These are phyloP conservation scores for Diaporthe caulivora DNA, from an alignment of 2,329 filamentous ascomycete species.

Conservation along the genomic window DNA sequence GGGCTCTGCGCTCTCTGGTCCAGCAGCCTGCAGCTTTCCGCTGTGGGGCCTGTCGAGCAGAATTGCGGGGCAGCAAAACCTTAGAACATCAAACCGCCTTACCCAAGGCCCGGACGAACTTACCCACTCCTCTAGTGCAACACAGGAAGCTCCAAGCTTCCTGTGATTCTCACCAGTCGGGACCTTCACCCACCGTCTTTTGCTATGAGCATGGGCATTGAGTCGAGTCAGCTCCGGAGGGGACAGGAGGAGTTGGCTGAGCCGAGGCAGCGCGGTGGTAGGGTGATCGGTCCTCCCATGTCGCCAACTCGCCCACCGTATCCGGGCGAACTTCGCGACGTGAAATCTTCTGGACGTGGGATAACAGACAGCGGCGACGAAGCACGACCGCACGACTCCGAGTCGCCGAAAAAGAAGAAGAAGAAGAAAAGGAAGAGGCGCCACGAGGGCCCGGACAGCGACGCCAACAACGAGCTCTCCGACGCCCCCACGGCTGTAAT, in stretches of 20 bases:
- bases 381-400: neutral
- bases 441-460: constrained; percentile 4
- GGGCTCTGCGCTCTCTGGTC: neutral
- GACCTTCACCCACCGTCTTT: neutral
- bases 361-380: neutral
- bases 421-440: constrained; percentile 31
- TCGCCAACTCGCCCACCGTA: constrained; percentile 22
- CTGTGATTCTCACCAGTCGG: neutral
- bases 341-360: neutral
- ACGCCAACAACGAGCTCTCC: neutral
- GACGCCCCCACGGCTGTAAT: neutral
- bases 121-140: neutral
- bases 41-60: neutral
- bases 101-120: neutral
- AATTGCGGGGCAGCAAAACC: constrained; percentile 25
- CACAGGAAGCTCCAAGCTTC: neutral
- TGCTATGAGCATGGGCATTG: constrained; percentile 3
- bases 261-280: neutral
- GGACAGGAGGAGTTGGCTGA: neutral
- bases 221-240: constrained; percentile 14
- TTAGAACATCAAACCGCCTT: neutral
- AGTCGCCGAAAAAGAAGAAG: neutral
- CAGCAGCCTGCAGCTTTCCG: constrained; percentile 8
- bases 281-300: constrained; percentile 32
- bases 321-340: neutral